Evolutionary conservation across 805 yeast genomes (phyloP), one percentile per base, ranked within the genome.

Genomic region (Nakazawaea ishiwadae): DNA sequence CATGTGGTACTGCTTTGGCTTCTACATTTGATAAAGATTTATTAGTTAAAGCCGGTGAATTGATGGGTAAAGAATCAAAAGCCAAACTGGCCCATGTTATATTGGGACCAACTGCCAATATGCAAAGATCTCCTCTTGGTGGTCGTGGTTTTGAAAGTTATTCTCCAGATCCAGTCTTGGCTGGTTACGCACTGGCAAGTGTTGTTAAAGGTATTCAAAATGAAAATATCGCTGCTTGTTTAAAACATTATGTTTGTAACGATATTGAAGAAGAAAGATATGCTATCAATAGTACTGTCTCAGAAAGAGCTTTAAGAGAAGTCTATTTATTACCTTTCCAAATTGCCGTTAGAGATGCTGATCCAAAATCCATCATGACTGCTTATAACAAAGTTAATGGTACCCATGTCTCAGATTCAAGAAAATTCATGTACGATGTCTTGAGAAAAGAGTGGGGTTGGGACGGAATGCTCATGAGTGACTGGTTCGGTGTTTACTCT

Each of bases 381-480:
- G 63, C 79, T 37, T 81, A 79, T 62, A 80, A 77, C 60, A 76
- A 70, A 51, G 68, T 80, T 51, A 80, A 80, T 50, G 86, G 84
- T 29, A 69, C 52, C 9, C 84, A 79, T 54, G 78, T 60, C 35
- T 68, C 78, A 19, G 74, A 79, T 49, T 59, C 66, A 35, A 60
- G 62, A 43, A 49, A 53, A 30, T 53, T 77, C 33, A 49, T 79
- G 31, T 56, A 66, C 9, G 70, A 72, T 23, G 58, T 77, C 28
- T 59, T 79, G 45, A 62, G 81, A 42, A 53, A 63, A 2, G 84
- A 79, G 53, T 79, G 82, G 82, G 61, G 64, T 4, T 79, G 67
- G 60, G 62, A 71, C 6, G 85, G 85, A 32, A 55, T 71, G 29
- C 54, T 70, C 28, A 76, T 80, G 78, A 71, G 80, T 21, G 86